Evolutionary conservation across 305 asterid species (phyloP), one percentile per base, ranked within the genome.

Genomic region (Ilex paraguariensis): DNA sequence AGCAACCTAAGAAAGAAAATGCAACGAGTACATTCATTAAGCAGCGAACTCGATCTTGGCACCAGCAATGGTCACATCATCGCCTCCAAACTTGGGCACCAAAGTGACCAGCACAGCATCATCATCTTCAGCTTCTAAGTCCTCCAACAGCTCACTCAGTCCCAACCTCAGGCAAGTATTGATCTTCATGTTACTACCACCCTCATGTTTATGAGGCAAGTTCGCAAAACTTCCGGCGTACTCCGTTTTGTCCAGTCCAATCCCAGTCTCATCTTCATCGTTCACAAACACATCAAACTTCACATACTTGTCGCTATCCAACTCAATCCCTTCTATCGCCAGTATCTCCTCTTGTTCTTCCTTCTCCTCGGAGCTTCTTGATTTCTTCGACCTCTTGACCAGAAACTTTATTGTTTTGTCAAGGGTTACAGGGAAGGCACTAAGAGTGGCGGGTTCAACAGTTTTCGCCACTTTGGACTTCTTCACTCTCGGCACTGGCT

Each of bases 31-130:
- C 28, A 21, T 21, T 21, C 28, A 21, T 21, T 21, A 21, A 42
- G 60, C 30, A 55, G 31, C 62, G 44, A 39, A 61, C 0, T 32
- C 13, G 49, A 76, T 69, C 75, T 75, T 73, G 71, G 80, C 62
- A 16, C 82, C 84, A 30, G 74, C 82, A 71, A 82, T 73, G 61
- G 75, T 69, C n/a, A 80, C 69, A 40, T 66, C 80, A 1, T 72
- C 77, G 4, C 86, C 82, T 31, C 82, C 81, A 15, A 69, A 73
- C 63, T 66, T 77, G 0, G 89, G 86, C 54, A 85, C 89, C 80
- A 85, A 68, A 60, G 89, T 66, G 12, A 85, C 93, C 81, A 85
- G 61, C 64, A 82, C 56, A 36, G 65, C 45, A 3, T 79, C 93
- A 62, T 78, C 81, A 59, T 79, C 84, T 59, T 81, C 85, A 39